These are phyloP conservation scores for Amaranthus hypochondriacus DNA, from an alignment of 148 eudicot species.

Conservation along the genomic window DNA sequence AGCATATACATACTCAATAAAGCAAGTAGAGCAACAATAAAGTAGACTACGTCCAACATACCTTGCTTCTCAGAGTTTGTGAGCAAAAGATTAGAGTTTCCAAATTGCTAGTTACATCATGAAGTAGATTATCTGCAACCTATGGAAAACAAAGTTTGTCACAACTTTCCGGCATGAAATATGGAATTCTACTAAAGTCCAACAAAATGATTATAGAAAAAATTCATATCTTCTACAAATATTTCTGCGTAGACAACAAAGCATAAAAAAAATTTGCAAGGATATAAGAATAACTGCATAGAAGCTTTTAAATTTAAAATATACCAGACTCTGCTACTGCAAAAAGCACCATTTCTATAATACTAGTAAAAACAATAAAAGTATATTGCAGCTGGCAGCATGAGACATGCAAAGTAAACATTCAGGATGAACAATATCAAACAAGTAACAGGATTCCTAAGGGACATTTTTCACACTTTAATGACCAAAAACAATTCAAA, in stretches of 20 bases:
- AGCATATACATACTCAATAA: neutral
- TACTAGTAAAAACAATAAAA: neutral
- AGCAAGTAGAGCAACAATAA: conserved; percentile 1
- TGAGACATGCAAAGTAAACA: neutral
- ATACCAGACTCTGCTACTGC: neutral
- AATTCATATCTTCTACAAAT: neutral
- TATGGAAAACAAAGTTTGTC: conserved; percentile 26
- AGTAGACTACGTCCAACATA: conserved; percentile 18
- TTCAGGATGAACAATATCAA: neutral
- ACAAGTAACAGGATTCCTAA: neutral
- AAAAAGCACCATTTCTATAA: neutral
- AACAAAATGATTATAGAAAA: neutral
- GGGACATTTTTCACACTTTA: no score
- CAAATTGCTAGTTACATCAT: conserved; percentile 77
- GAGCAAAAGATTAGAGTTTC: conserved; percentile 95
- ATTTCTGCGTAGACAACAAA: neutral
- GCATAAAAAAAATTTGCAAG: neutral
- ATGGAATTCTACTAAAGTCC: neutral
- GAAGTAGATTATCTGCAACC: conserved; percentile 97
- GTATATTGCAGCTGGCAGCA: neutral
- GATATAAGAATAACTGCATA: neutral
- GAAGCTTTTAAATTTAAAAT: no score
- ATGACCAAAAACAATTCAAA: neutral
- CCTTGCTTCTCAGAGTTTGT: conserved; percentile 98
- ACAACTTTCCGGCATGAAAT: neutral